Conservation (phyloP, 306 rosid species). For the Mimosa bimucronata region DNA sequence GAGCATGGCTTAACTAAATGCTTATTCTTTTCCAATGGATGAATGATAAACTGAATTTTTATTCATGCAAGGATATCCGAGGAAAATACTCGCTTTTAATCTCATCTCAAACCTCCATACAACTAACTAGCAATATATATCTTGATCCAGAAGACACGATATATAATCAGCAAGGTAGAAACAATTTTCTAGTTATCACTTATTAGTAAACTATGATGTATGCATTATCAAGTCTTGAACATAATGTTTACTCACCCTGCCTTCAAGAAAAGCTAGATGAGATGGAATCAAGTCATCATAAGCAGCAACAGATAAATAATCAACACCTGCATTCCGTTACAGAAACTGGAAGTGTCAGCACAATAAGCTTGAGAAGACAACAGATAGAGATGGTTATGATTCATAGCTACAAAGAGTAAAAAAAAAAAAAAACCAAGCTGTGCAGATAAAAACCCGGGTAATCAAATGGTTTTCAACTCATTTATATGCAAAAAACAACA, state of each 20-base stretch:
- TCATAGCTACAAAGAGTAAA: slow-evolving; percentile 8
- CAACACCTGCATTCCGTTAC: slow-evolving; percentile 42
- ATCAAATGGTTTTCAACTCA: slow-evolving; percentile 7
- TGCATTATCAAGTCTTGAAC: slow-evolving; percentile 14
- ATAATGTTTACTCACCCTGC: slow-evolving; percentile 44
- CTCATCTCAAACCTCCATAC: slow-evolving; percentile 25
- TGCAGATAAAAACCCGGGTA: no score
- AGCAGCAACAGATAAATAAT: slow-evolving; percentile 54
- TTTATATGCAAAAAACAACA: background rate
- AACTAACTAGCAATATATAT: background rate
- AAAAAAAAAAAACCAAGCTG: background rate
- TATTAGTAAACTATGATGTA: background rate
- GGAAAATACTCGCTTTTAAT: slow-evolving; percentile 20
- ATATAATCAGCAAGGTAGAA: background rate
- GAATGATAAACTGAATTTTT: slow-evolving; percentile 1
- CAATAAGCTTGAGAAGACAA: slow-evolving; percentile 9
- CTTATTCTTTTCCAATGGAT: slow-evolving; percentile 22
- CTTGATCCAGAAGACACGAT: slow-evolving; percentile 9
- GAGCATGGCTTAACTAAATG: slow-evolving; percentile 11
- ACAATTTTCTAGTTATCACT: slow-evolving; percentile 20
- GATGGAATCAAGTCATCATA: slow-evolving; percentile 48
- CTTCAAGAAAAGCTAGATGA: slow-evolving; percentile 52
- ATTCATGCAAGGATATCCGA: slow-evolving; percentile 21
- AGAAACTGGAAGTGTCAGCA: slow-evolving; percentile 30
- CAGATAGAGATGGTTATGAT: no score